Conservation (phyloP, 441 rosid genomes). For the Lepidium campestre region DNA sequence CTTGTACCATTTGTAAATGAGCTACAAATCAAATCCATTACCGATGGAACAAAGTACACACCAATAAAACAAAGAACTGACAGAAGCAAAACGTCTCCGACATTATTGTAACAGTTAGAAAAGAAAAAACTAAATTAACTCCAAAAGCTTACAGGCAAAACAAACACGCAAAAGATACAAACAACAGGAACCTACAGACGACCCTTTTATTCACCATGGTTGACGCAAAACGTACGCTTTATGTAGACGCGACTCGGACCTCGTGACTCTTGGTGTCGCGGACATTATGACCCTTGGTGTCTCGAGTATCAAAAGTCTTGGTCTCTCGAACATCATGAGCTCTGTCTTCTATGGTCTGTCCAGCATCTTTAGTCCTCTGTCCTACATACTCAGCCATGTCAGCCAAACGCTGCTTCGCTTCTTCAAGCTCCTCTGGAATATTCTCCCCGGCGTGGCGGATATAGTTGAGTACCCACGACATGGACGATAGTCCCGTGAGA, state of each 20-base stretch:
- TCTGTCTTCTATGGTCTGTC: slow-evolving; percentile 39
- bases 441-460: slow-evolving; percentile 23
- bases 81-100: slow-evolving; percentile 3
- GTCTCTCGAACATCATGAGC: slow-evolving; percentile 40
- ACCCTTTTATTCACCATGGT: slow-evolving; percentile 8
- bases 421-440: slow-evolving; percentile 32
- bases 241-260: slow-evolving; percentile 27
- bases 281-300: slow-evolving; percentile 15
- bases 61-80: not conserved
- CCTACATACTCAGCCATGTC: slow-evolving; percentile 42
- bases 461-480: slow-evolving; percentile 52
- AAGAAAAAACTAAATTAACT: not conserved
- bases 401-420: slow-evolving; percentile 32
- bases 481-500: slow-evolving; percentile 56
- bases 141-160: slow-evolving; percentile 14
- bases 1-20: not conserved
- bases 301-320: slow-evolving; percentile 16
- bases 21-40: not conserved
- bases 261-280: slow-evolving; percentile 28
- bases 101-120: slow-evolving; percentile 9
- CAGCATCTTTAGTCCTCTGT: slow-evolving; percentile 43
- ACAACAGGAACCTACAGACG: not conserved
- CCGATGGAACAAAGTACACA: not conserved
- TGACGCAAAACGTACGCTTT: not conserved
- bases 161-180: not conserved